Base-by-base conservation (phyloP, 768 basidiomycete genomes). In the Cantharellus cinnabarinus region DNA sequence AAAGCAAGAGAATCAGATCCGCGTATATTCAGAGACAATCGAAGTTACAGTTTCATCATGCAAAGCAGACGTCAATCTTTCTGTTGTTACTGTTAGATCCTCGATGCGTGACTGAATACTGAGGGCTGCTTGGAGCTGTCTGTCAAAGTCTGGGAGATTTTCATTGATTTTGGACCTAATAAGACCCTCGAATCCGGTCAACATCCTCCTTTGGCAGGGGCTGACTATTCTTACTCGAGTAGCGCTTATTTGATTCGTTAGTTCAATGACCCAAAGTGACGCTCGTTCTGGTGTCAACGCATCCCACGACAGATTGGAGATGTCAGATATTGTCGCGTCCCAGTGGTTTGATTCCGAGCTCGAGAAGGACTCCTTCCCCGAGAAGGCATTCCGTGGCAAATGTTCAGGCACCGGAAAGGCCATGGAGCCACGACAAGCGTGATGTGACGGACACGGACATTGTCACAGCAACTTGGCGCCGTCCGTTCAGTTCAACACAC, bases 341-440 rank as follows among this genome's bases (percentile, higher is more conserved):
- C 7, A 37, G 52, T 54, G 35, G 10, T 10, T 37, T 14, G 52
- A 54, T 14, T 10, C 7, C 10, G 52, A 54, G 10, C 35, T 37
- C 10, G 38, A 37, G 10, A 37, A 54, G 10, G 14, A 37, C 10
- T 54, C 35, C 10, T 89, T 83, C 63, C 77, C 74, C 41, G 76
- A 72, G 62, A 69, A 68, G 61, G 77, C 72, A 66, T 77, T 77
- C 54, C 80, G 77, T n/a, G 85, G 84, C 39, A 85, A 73, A 68
- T 88, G 83, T 14, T 77, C 69, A 62, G 84, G 85, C 61, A 84
- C 64, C 56, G 80, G 78, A 69, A 86, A 86, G 50, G 85, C 80
- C 86, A 89, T 88, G 14, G 15, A 14, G 53, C 35, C n/a, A 57
- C 35, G 35, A 54, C 10, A 10, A 54, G 10, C 44, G 52, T 10